These are phyloP conservation scores for Asparagopsis taxiformis DNA, from an alignment of 31 red algal genomes.

Conservation along the genomic window DNA sequence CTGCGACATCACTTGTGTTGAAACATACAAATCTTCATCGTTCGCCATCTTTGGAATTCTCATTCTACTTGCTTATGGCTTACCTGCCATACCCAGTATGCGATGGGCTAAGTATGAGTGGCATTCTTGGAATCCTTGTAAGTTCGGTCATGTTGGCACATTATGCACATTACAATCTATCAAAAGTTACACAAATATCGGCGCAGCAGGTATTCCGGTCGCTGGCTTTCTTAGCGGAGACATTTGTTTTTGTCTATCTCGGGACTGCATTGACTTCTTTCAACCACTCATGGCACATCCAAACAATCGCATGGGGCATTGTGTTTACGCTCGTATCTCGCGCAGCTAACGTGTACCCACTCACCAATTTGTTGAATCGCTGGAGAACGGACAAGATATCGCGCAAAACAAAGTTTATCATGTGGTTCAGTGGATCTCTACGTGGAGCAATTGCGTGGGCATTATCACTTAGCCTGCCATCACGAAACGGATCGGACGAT, in stretches of 20 bases:
- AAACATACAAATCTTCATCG: conserved; percentile 82
- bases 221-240: conserved; percentile 86
- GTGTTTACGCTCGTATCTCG: conserved; percentile 82
- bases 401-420: conserved; percentile 80
- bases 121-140: conserved; percentile 88
- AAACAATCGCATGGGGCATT: conserved; percentile 83
- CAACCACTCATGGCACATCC: conserved; percentile 80
- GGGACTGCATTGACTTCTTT: conserved; percentile 91
- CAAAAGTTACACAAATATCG: conserved; percentile 75
- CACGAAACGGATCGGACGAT: conserved; percentile 63
- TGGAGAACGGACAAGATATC: conserved; percentile 83
- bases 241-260: conserved; percentile 96
- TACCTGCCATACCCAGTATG: conserved; percentile 94
- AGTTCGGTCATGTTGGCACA: conserved; percentile 81
- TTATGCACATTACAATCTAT: conserved; percentile 94
- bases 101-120: conserved; percentile 88
- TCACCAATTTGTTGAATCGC: conserved; percentile 77
- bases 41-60: conserved; percentile 86
- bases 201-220: conserved; percentile 87
- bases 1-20: conserved; percentile 62
- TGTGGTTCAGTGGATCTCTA: conserved; percentile 97
- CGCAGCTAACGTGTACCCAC: conserved; percentile 89
- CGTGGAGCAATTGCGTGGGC: conserved; percentile 97
- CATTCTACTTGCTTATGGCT: conserved; percentile 86
- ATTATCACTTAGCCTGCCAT: conserved; percentile 80